Evolutionary conservation across 1,284 basidiomycete species (phyloP), one percentile per base, ranked within the genome.

Genomic region (Stygiomarasmius scandens): DNA sequence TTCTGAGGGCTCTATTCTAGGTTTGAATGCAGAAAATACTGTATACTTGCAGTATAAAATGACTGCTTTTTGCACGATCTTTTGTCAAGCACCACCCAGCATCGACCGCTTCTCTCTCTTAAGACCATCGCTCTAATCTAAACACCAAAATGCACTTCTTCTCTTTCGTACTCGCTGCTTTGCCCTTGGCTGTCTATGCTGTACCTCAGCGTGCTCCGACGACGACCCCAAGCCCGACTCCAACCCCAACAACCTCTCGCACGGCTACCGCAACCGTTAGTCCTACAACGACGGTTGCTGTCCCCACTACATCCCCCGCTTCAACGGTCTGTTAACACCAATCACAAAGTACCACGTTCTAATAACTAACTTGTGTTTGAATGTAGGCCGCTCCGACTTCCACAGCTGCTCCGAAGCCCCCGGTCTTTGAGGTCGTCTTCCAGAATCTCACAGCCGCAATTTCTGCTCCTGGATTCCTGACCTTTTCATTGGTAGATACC

Each of bases 401-500:
- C 16, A 41, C 38, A 41, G 38, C 38, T 41, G 38, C 38, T 16
- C 38, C 38, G 11, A 16, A 41, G 16, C 38, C 38, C 4, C 38
- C 38, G 5, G 38, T 41, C 4, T 41, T 41, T 19, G 38, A 41
- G 16, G 38, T 41, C 6, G 68, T 66, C 3, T 72, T 72, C 61
- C 55, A 27, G 32, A 70, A 69, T 55, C 59, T 69, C 19, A 71
- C 67, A 3, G 69, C 66, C 16, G 71, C 71, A n/a, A 65, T 68
- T 11, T 63, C 72, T 52, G 70, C 63, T 1, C 62, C 61, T 38
- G 69, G 67, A 55, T 74, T 68, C 53, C 49, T 69, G 64, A 74
- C 70, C 12, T 74, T 66, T 57, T 69, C 70, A 10, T 62, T 72
- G 47, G 70, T 72, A 27, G 71, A 73, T 54, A 72, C 69, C 23